Evolutionary conservation across 2,329 filamentous ascomycete species (phyloP), one percentile per base, ranked within the genome.

Genomic region (Colletotrichum sp.): DNA sequence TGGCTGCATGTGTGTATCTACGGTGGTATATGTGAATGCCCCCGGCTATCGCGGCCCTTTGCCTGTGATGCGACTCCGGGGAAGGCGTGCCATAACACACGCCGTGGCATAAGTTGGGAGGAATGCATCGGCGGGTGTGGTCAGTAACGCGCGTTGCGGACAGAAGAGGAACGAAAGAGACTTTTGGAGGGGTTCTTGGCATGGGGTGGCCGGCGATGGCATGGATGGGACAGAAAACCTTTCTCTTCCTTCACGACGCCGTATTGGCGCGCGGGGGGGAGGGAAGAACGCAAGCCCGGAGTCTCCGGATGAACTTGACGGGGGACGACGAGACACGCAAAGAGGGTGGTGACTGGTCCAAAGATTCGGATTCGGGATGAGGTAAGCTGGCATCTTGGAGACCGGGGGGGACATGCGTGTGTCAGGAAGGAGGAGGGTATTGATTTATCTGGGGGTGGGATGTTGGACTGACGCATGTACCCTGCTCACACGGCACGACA

Each of bases 281-380:
- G 60, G 63, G 36, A 24, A 28, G 49, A 15, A 21, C 12, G 24
- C 18, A 28, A 62, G 59, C 59, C 26, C 60, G 67, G 49, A 26
- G 34, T 65, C 60, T 66, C 67, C 60, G 67, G 72, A 75, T 26
- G 72, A 65, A 75, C 67, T 68, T 57, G 52, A 36, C 66, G 32
- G 15, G n/a, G 60, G 39, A 44, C 39, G 39, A 44, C 39, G 39
- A 44, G 39, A 44, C 39, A n/a, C 39, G 39, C 5, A 12, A n/a
- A 44, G 39, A 44, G 36, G 36, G 39, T 44, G 39, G 39, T 44
- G 39, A 44, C 39, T 30, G 12, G 52, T 26, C 21, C 24, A 57
- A 57, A 30, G 12, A 8, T 36, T 71, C 60, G 72, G 44, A 44
- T 60, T 60, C 49, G 72, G 32, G 59, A 36, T 65, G 67, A 68